Evolutionary conservation across 495 filamentous ascomycete genomes (phyloP).

Genomic region (Aspergillus cavernicola): DNA sequence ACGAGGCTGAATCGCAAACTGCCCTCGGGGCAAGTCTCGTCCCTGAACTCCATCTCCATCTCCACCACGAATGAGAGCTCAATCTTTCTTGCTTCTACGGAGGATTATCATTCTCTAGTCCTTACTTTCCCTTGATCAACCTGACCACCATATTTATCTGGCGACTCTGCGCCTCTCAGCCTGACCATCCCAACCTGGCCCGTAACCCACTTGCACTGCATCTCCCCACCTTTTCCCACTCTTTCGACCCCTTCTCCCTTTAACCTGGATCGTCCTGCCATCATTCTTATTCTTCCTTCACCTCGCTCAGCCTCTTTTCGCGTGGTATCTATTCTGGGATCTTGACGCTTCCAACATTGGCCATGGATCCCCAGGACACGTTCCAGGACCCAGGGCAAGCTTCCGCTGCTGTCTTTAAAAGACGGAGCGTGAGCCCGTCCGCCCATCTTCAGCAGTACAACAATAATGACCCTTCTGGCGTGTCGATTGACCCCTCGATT

Average conservation of each 20-base stretch:
- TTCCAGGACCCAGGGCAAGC: conserved; percentile 28
- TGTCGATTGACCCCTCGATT: conserved; percentile 39
- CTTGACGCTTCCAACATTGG: conserved; percentile 4
- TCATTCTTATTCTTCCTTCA: conserved; percentile 12
- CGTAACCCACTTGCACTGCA: conserved; percentile 4
- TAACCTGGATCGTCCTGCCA: conserved; percentile 8
- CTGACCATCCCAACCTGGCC: conserved; percentile 1
- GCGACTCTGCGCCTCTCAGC: conserved; percentile 4
- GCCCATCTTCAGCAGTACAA: conserved; percentile 34
- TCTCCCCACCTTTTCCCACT: conserved; percentile 6
- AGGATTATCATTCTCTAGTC: background rate
- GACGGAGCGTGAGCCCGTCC: conserved; percentile 43
- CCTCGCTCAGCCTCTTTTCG: conserved; percentile 21
- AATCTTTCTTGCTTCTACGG: background rate
- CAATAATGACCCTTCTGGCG: conserved; percentile 34
- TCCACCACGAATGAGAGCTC: conserved; percentile 13
- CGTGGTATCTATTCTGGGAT: conserved; percentile 27
- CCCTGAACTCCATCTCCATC: conserved; percentile 10
- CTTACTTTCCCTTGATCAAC: too few relatives aligned
- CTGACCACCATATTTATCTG: too few relatives aligned
- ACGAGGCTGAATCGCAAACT: conserved; percentile 32
- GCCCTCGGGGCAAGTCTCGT: conserved; percentile 8
- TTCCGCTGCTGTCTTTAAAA: conserved; percentile 25
- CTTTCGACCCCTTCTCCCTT: conserved; percentile 5
- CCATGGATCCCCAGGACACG: conserved; percentile 39